Evolutionary conservation across 1,284 basidiomycete genomes (phyloP).

Genomic region (Ganoderma lingzhi): DNA sequence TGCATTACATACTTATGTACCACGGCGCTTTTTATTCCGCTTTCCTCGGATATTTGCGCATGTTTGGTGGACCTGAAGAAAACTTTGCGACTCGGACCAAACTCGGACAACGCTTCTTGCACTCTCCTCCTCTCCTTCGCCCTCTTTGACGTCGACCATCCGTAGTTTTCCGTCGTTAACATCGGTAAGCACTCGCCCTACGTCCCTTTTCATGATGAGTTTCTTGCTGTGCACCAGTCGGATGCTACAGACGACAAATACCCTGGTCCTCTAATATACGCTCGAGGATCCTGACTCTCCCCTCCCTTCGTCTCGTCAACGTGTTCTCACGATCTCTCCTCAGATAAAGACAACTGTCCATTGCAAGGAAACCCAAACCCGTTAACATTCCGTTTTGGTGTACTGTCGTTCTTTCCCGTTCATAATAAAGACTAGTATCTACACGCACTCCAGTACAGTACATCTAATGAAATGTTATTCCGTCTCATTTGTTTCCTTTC

Average conservation of each 20-base stretch:
- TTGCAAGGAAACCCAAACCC: neutral
- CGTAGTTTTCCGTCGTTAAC: neutral
- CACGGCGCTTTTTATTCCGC: neutral
- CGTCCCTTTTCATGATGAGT: constrained; percentile 34
- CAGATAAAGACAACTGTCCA: neutral
- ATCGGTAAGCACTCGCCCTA: neutral
- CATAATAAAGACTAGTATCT: neutral
- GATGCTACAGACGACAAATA: constrained; percentile 38
- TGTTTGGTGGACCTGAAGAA: neutral
- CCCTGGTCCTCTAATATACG: constrained; percentile 41
- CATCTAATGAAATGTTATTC: neutral
- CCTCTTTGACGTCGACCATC: neutral
- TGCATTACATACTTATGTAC: too few relatives aligned
- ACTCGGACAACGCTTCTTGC: too few relatives aligned
- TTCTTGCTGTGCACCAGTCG: constrained; percentile 45
- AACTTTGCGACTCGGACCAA: neutral
- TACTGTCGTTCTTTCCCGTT: neutral
- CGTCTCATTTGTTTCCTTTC: neutral
- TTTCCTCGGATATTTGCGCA: neutral
- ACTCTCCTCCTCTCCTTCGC: neutral
- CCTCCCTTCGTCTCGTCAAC: neutral
- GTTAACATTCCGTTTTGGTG: neutral
- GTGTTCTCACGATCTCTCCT: neutral
- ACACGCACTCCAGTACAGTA: neutral
- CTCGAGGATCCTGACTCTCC: constrained; percentile 39